Base-by-base conservation (phyloP, 129 eudicot genomes). In the Arctium lappa region DNA sequence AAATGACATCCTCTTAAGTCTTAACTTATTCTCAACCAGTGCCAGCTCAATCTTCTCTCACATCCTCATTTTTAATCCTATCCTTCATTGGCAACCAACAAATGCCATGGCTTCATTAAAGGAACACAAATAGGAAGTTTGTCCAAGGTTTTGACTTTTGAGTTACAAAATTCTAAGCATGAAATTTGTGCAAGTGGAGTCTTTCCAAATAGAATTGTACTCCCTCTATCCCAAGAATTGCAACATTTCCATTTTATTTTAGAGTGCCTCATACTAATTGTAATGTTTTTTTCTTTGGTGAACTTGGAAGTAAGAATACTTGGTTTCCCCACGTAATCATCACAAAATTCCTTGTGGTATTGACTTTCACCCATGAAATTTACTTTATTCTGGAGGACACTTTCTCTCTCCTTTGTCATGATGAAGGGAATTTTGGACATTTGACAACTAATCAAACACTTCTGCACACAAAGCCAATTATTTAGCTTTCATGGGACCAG, bases 191-290 rank as follows among this genome's bases (percentile, higher is more conserved):
- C 4, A 36, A 36, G 38, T 36, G 38, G 2, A 36, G 38, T 36
- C 38, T 36, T 36, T 36, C 38, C 38, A 36, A 36, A 36, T 36
- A 36, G 38, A 36, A 36, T 36, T 36, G 38, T 36, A 36, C 38
- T 36, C 38, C 4, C 38, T 36, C 38, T 36, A 36, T 36, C 38
- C 38, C 38, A 36, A 36, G 38, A 69, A 50, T 53, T 32, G 70
- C 46, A 76, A 7, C 69, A 50, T 30, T 76, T 50, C 80, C 48
- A 50, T 50, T 53, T 56, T 50, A 50, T 50, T 53, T 56, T 50
- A 32, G 5, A 13, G 56, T 32, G 70, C 31, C 69, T 48, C 70
- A 76, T 76, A 76, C 80, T 76, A 56, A 76, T 3, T 50, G 68
- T 12, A 16, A 76, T 48, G 42, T 53, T 13, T 75, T 76, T n/a